Evolutionary conservation across 345 rosid species (phyloP).

Genomic region (Barbarea vulgaris): DNA sequence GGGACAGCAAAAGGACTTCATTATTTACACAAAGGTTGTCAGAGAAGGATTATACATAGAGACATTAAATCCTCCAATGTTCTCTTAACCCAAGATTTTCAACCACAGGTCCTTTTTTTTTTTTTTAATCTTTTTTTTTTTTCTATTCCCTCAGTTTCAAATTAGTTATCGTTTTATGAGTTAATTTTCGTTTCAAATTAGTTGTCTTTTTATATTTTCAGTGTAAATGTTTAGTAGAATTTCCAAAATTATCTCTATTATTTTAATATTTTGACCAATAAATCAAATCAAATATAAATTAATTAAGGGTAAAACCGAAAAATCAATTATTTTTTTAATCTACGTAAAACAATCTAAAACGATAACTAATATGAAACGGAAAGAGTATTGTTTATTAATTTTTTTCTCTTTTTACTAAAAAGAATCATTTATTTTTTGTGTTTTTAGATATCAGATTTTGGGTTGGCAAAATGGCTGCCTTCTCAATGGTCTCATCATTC

Average conservation of each 20-base stretch:
- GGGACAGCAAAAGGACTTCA: slow-evolving; percentile 89
- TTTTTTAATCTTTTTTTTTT: not conserved
- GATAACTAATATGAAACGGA: no score
- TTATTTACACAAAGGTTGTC: slow-evolving; percentile 89
- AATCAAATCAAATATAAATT: no score
- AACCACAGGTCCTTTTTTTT: slow-evolving; percentile 58
- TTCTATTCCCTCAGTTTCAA: no score
- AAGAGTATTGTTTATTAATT: not conserved
- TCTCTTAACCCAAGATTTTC: slow-evolving; percentile 74
- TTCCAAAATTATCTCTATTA: no score
- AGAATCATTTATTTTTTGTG: not conserved
- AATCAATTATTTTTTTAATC: no score
- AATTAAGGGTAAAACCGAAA: no score
- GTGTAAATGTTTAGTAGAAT: no score
- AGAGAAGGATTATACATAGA: slow-evolving; percentile 92
- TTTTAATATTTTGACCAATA: no score
- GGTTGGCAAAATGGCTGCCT: slow-evolving; percentile 98
- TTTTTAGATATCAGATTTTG: slow-evolving; percentile 88
- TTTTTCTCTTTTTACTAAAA: not conserved
- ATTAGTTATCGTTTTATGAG: no score
- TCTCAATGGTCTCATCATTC: slow-evolving; percentile 99
- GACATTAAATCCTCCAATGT: slow-evolving; percentile 93
- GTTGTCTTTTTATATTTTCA: no score
- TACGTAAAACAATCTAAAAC: no score
- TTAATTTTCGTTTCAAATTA: no score